phyloP scores from a whole-genome alignment of 768 basidiomycete genomes.

The Hericium erinaceus region DNA sequence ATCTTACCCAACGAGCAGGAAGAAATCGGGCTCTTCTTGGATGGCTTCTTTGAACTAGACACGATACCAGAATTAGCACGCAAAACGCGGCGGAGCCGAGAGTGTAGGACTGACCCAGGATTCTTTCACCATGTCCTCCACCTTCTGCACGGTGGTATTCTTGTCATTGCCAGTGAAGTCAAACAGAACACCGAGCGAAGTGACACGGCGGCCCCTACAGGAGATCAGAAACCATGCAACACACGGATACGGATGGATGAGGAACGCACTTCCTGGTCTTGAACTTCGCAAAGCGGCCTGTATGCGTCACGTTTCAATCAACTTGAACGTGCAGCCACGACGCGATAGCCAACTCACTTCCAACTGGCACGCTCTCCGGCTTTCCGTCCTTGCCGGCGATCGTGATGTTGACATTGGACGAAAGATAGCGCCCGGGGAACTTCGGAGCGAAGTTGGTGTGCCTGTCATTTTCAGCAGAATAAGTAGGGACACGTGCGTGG shows the following conservation, averaged over 20 bases:
- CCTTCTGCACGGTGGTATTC: constrained; percentile 69
- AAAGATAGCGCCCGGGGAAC: constrained; percentile 65
- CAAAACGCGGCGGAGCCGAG: not conserved
- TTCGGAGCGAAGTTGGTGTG: constrained; percentile 51
- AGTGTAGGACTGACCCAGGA: constrained; percentile 40
- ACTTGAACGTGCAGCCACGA: not conserved
- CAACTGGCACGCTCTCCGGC: constrained; percentile 32
- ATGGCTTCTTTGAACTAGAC: constrained; percentile 70
- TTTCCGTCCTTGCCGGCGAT: constrained; percentile 33
- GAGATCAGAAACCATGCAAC: constrained; percentile 10
- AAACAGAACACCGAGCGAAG: constrained; percentile 71
- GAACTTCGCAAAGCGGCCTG: constrained; percentile 62
- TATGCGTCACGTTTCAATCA: not conserved
- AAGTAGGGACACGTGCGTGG: not conserved
- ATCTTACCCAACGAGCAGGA: constrained; percentile 61
- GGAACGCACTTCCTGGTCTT: constrained; percentile 53
- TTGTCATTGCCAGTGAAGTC: constrained; percentile 64
- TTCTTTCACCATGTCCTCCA: constrained; percentile 71
- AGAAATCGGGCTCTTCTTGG: constrained; percentile 72
- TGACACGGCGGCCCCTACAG: constrained; percentile 58
- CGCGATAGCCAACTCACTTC: constrained; percentile 23
- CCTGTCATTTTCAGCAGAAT: not conserved
- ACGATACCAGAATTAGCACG: not conserved
- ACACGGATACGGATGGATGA: too few species aligned
- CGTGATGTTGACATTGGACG: constrained; percentile 84